phyloP scores from a whole-genome alignment of 1,284 basidiomycete genomes.

The Xanthoconium separans region DNA sequence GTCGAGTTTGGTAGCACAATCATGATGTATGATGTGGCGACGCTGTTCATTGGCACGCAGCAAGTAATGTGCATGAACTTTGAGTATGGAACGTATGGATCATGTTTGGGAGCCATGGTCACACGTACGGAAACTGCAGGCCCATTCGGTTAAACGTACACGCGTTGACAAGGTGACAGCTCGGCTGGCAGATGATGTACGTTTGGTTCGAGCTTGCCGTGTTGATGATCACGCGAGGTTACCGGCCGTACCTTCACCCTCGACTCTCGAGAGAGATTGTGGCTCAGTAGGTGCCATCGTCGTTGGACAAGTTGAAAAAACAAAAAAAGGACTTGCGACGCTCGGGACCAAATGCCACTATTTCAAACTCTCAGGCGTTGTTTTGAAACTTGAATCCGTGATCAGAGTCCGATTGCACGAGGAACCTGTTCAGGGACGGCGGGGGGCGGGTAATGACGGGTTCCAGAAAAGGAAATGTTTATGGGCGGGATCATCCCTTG shows the following conservation, averaged over 20 bases:
- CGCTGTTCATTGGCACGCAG: not conserved
- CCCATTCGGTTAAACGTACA: conserved; percentile 8
- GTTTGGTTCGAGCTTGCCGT: not conserved
- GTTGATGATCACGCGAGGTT: conserved; percentile 13
- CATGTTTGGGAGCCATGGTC: conserved; percentile 4
- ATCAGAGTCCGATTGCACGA: conserved; percentile 5
- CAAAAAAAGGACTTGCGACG: not conserved
- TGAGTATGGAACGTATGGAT: not conserved
- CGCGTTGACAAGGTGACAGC: conserved; percentile 11
- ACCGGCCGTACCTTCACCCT: not conserved
- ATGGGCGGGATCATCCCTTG: conserved; percentile 10
- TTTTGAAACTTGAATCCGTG: conserved; percentile 14
- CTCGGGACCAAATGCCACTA: not conserved
- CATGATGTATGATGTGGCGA: conserved; percentile 1
- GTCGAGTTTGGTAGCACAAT: not conserved
- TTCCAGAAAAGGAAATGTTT: conserved; percentile 14
- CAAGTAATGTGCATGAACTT: not conserved
- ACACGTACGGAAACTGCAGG: conserved; percentile 1
- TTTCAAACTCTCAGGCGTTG: conserved; percentile 5
- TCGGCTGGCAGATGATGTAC: not conserved
- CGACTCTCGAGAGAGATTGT: too few relatives aligned
- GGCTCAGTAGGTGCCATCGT: too few relatives aligned
- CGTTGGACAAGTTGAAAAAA: too few relatives aligned
- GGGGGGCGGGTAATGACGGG: conserved; percentile 17
- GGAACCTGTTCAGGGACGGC: conserved; percentile 25